Base-by-base conservation (phyloP, 2,329 filamentous ascomycete species). In the Geosmithia putterillii region DNA sequence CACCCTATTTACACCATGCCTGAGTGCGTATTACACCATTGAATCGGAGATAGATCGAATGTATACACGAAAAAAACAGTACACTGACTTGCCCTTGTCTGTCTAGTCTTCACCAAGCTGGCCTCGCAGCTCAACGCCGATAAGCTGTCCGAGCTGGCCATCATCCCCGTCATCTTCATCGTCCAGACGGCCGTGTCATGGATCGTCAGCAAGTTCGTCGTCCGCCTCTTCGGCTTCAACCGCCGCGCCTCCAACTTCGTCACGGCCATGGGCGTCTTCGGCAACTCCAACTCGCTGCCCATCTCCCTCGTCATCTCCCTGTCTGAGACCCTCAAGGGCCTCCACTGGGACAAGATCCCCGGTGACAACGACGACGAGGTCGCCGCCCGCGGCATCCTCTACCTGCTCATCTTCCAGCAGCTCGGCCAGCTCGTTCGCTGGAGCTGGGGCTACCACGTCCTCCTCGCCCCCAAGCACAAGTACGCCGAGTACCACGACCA, bases 31-130 rank as follows among this genome's bases (percentile, higher is more conserved):
- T 17, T 17, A 32, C n/a, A 20, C 25, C 43, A 15, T 32, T n/a
- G 18, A 7, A 14, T 15, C 25, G 12, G 17, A n/a, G n/a, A n/a
- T n/a, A 7, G 22, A 20, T 8, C 21, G n/a, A 4, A 22, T 6
- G 14, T 7, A 7, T 23, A 10, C 15, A 22, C 19, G 2, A 22
- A 36, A 37, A 41, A 25, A 6, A 25, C 23, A 25, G 23, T 10
- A 25, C 23, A 25, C 23, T 25, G 23, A 25, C 23, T n/a, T n/a
- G n/a, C n/a, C n/a, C n/a, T n/a, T n/a, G n/a, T 25, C n/a, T n/a
- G n/a, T n/a, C n/a, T n/a, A 92, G 88, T 98, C 62, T 98, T 96
- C 63, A 95, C 86, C 15, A 98, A 98, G 64, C 76, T 98, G 35
- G 92, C 89, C 7, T 94, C 88, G 2, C 90, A 98, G 63, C 74